A percentile compares a stretch with the other conserved stretches of the same genome.
These are phyloP conservation scores for Aspergillus viridinutans DNA, from an alignment of 2,329 filamentous ascomycete species.

Conservation along the genomic window DNA sequence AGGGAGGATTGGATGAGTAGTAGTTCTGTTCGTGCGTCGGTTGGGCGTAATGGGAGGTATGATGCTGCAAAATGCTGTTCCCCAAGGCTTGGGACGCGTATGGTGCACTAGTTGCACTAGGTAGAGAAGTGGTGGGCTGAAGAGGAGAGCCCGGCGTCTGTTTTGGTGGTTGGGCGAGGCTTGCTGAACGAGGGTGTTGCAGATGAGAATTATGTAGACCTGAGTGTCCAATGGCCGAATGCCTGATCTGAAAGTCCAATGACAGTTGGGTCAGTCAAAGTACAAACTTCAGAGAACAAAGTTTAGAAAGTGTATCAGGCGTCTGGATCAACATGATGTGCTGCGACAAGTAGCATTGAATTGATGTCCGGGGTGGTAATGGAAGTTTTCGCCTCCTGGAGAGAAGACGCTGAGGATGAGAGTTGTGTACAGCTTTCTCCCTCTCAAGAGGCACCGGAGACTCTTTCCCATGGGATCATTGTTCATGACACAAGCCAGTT, in stretches of 20 bases:
- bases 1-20: constrained; percentile 76
- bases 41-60: constrained; percentile 60
- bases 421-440: not conserved
- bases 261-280: constrained; percentile 7
- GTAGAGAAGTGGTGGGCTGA: constrained; percentile 47
- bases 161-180: constrained; percentile 26
- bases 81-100: constrained; percentile 29
- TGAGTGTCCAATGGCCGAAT: constrained; percentile 26
- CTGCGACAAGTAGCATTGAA: not conserved
- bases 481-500: not conserved
- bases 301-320: not conserved
- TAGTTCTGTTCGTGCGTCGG: constrained; percentile 64
- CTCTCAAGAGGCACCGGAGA: not conserved
- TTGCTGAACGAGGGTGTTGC: constrained; percentile 26
- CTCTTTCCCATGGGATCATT: not conserved
- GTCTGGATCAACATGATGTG: not conserved
- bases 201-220: constrained; percentile 28
- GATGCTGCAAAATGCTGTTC: constrained; percentile 48
- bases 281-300: not conserved
- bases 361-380: not conserved
- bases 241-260: constrained; percentile 25
- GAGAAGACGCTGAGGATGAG: not conserved
- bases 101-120: constrained; percentile 25
- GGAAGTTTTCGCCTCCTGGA: not conserved
- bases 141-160: constrained; percentile 56